Percentiles rank a stretch among this genome's conserved stretches.
Evolutionary conservation across 257 asterid species (phyloP).

Genomic region (Cordia subcordata): DNA sequence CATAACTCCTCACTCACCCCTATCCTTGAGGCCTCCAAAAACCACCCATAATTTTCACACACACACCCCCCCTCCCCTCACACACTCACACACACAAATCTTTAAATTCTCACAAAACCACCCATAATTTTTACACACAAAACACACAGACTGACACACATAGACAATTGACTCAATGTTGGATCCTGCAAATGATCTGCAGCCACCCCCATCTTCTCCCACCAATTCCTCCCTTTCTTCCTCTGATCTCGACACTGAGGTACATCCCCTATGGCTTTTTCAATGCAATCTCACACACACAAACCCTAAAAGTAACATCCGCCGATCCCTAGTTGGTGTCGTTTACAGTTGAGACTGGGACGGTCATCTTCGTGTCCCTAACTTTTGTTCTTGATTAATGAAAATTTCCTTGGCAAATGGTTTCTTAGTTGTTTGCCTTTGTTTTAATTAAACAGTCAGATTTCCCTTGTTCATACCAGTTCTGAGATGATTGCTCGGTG

Average conservation of each 20-base stretch:
- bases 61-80: not conserved
- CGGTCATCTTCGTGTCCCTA: too few species aligned
- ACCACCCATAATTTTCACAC: conserved; percentile 12
- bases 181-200: conserved; percentile 65
- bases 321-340: too few species aligned
- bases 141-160: not conserved
- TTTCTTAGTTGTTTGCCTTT: too few species aligned
- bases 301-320: too few species aligned
- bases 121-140: not conserved
- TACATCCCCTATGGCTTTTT: too few species aligned
- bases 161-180: conserved; percentile 29
- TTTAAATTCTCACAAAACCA: not conserved
- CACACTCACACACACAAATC: not conserved
- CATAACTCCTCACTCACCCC: not conserved
- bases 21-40: not conserved
- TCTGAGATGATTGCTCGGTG: too few species aligned
- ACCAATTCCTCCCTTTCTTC: conserved; percentile 81
- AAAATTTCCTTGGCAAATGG: too few species aligned
- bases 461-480: too few species aligned
- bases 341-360: too few species aligned
- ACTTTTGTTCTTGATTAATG: too few species aligned
- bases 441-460: too few species aligned
- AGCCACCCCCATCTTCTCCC: conserved; percentile 66
- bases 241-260: conserved; percentile 98
- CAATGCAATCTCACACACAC: too few species aligned